phyloP scores from a whole-genome alignment of 2,329 filamentous ascomycete genomes.

The Hymenoscyphus salicellus region DNA sequence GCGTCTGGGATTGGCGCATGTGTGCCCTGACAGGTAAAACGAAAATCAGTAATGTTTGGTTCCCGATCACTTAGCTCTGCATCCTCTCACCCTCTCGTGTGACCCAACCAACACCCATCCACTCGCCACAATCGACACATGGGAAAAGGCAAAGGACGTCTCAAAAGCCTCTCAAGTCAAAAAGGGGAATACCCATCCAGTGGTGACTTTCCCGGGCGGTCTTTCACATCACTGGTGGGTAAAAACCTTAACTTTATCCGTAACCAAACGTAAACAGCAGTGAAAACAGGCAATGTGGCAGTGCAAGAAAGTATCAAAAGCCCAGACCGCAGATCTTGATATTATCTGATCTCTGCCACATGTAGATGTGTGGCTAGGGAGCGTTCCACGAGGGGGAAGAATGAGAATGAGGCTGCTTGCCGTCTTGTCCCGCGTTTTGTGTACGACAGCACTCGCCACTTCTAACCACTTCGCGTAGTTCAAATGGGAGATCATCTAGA shows the following conservation, averaged over 20 bases:
- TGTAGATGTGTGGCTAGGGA: neutral
- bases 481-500: neutral
- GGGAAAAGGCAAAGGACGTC: neutral
- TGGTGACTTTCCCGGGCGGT: too few relatives aligned
- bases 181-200: neutral
- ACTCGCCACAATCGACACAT: neutral
- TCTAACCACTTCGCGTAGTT: conserved; percentile 3
- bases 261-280: neutral
- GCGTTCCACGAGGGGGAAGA: neutral
- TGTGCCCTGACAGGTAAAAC: neutral
- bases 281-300: neutral
- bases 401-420: too few relatives aligned
- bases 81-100: neutral
- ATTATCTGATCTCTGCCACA: neutral
- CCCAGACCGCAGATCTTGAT: neutral
- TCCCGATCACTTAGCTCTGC: neutral
- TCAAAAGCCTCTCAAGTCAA: neutral
- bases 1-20: neutral
- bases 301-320: neutral
- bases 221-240: neutral
- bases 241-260: neutral
- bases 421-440: neutral
- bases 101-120: neutral
- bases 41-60: neutral
- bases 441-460: conserved; percentile 6